phyloP scores from a whole-genome alignment of 2,329 filamentous ascomycete genomes.

The Nemania sp. region DNA sequence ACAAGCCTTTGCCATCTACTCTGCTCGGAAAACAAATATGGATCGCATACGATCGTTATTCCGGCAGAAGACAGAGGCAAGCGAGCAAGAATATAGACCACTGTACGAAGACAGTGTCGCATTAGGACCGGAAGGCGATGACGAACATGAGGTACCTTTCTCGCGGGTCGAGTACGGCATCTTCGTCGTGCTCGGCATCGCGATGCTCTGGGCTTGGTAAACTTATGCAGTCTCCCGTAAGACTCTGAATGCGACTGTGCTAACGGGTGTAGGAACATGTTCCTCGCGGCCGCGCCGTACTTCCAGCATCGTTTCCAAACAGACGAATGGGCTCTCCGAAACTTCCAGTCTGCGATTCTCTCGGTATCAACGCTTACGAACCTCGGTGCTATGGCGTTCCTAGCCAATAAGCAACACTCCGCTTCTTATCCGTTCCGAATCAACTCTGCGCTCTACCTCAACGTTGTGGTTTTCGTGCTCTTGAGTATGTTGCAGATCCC shows the following conservation, averaged over 20 bases:
- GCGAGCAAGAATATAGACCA: conserved; percentile 42
- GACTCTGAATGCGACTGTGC: conserved; percentile 4
- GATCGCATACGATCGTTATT: conserved; percentile 46
- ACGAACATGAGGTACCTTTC: conserved; percentile 58
- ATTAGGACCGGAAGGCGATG: conserved; percentile 25
- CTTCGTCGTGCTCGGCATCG: conserved; percentile 82
- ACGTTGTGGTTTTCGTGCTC: conserved; percentile 74
- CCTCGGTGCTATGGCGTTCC: conserved; percentile 71
- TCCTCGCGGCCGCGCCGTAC: conserved; percentile 91
- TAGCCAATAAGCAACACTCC: conserved; percentile 77
- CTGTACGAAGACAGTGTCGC: conserved; percentile 36
- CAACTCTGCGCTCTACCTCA: conserved; percentile 73
- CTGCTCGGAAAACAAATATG: conserved; percentile 34
- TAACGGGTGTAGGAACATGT: conserved; percentile 79
- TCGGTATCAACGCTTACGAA: conserved; percentile 86
- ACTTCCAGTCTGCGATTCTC: conserved; percentile 89
- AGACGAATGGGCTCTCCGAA: conserved; percentile 70
- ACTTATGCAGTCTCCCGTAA: conserved; percentile 35
- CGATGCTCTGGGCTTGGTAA: conserved; percentile 98
- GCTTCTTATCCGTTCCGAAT: conserved; percentile 91
- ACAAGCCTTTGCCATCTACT: background rate
- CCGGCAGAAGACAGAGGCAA: conserved; percentile 35
- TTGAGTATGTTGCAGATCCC: conserved; percentile 48
- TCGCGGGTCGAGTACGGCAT: conserved; percentile 86
- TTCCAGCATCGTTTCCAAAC: conserved; percentile 80